phyloP scores from a whole-genome alignment of 2,329 filamentous ascomycete genomes.

The Macrophomina pseudophaseolina region DNA sequence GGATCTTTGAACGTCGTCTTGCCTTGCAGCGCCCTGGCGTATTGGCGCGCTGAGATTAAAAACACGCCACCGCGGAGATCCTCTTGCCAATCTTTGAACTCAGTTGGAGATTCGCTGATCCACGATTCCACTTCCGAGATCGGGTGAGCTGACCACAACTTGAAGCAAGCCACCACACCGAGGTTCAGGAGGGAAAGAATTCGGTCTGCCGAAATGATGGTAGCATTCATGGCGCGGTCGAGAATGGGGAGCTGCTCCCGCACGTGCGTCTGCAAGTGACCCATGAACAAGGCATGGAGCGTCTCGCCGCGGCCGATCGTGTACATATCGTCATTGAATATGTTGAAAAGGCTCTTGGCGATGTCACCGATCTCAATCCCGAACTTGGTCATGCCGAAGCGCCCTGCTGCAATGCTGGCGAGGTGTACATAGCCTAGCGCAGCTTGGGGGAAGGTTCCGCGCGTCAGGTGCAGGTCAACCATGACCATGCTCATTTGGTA shows the following conservation, averaged over 20 bases:
- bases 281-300: constrained; percentile 71
- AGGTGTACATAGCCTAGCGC: constrained; percentile 72
- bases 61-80: constrained; percentile 75
- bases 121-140: constrained; percentile 71
- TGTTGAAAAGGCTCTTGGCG: constrained; percentile 68
- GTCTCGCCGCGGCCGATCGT: constrained; percentile 72
- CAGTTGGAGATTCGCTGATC: constrained; percentile 73
- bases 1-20: constrained; percentile 65
- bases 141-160: constrained; percentile 73
- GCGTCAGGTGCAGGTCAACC: constrained; percentile 67
- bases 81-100: constrained; percentile 72
- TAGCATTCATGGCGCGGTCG: constrained; percentile 69
- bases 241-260: constrained; percentile 63
- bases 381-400: constrained; percentile 73
- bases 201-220: constrained; percentile 70
- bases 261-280: constrained; percentile 71
- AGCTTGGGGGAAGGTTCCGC: constrained; percentile 71
- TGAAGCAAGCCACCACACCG: constrained; percentile 69
- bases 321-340: constrained; percentile 65
- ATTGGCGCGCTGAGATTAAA: constrained; percentile 69
- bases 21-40: constrained; percentile 72
- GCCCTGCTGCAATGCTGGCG: constrained; percentile 68
- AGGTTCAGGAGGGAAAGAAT: constrained; percentile 74
- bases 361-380: constrained; percentile 68
- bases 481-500: constrained; percentile 73